Evolutionary conservation across 768 basidiomycete species (phyloP), one percentile per base, ranked within the genome.

Genomic region (Suillus sp.): DNA sequence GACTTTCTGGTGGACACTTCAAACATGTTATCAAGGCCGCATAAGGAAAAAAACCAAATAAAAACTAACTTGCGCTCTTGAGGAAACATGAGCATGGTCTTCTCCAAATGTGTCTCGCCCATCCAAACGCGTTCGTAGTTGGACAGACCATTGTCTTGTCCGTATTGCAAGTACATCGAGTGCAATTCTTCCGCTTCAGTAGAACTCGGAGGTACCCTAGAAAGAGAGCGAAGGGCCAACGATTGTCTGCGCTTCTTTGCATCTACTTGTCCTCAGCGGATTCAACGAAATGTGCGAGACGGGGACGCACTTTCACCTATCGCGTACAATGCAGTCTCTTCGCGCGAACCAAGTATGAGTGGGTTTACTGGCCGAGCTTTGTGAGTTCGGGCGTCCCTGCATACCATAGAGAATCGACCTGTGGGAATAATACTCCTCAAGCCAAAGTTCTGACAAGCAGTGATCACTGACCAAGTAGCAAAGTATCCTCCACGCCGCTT

Each of bases 351-450:
- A 32, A 88, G 78, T 8, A 81, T 74, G 16, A 95, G 77, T 9
- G 84, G 84, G 67, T 90, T 88, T 30, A 95, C 86, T 10, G 82
- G 75, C 42, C 81, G 78, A 0, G 92, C 86, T 58, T 81, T 82
- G 65, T 88, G 85, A 3, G 90, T 90, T 16, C 73, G 72, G 0
- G 89, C 83, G 69, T 93, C 88, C 62, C 92, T 79, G 71, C 91
- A 93, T 8, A 94, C 92, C 92, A 95, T 95, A 0, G 89, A 88
- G 78, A 95, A 95, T n/a, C 92, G 86, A n/a, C 93, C 93, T 92
- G 4, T 48, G 34, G 40, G 13, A 8, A 59, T 4, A 27, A 43
- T n/a, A 20, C 30, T 4, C 43, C 55, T 20, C 27, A 35, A 35
- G 22, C 42, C 58, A 45, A 67, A 59, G 45, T 38, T 40, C 16